These are phyloP conservation scores for Phytophthora pisi DNA, from an alignment of 352 stramenopile species.

Conservation along the genomic window DNA sequence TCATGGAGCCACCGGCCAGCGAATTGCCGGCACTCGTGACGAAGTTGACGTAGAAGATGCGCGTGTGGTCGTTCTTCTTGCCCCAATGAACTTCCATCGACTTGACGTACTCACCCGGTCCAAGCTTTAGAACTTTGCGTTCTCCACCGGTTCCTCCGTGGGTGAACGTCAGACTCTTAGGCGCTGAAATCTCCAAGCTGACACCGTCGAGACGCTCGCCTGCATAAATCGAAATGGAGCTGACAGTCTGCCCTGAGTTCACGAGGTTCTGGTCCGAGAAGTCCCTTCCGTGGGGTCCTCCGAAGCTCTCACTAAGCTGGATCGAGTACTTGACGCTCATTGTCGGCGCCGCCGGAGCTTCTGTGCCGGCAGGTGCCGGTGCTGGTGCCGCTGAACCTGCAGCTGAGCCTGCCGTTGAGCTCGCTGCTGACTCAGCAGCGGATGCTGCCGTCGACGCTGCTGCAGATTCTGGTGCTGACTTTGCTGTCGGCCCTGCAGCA, in stretches of 20 bases:
- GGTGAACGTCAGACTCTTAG: slow-evolving; percentile 18
- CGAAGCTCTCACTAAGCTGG: slow-evolving; percentile 27
- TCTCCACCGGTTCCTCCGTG: slow-evolving; percentile 32
- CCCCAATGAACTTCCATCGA: slow-evolving; percentile 40
- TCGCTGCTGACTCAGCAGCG: neutral
- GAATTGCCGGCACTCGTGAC: slow-evolving; percentile 29
- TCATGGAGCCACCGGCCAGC: slow-evolving; percentile 24
- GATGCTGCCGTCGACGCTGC: slow-evolving; percentile 1
- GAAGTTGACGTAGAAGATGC: slow-evolving; percentile 36
- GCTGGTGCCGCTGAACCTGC: neutral
- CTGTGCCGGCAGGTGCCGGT: slow-evolving; percentile 2
- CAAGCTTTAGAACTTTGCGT: slow-evolving; percentile 16
- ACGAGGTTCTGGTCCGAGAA: slow-evolving; percentile 37
- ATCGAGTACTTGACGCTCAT: slow-evolving; percentile 32
- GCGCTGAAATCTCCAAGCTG: slow-evolving; percentile 19
- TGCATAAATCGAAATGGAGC: slow-evolving; percentile 24
- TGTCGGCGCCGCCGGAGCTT: slow-evolving; percentile 5
- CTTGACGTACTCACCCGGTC: slow-evolving; percentile 21
- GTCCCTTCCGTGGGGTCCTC: slow-evolving; percentile 25
- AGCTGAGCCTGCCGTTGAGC: neutral
- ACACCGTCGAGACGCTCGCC: slow-evolving; percentile 30
- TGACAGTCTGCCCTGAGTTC: slow-evolving; percentile 33
- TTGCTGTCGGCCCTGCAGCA: neutral
- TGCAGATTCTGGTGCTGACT: neutral
- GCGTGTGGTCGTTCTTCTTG: slow-evolving; percentile 23